These are phyloP conservation scores for Bothriochloa decipiens DNA, from an alignment of 176 grass and related monocot genomes.

Conservation along the genomic window DNA sequence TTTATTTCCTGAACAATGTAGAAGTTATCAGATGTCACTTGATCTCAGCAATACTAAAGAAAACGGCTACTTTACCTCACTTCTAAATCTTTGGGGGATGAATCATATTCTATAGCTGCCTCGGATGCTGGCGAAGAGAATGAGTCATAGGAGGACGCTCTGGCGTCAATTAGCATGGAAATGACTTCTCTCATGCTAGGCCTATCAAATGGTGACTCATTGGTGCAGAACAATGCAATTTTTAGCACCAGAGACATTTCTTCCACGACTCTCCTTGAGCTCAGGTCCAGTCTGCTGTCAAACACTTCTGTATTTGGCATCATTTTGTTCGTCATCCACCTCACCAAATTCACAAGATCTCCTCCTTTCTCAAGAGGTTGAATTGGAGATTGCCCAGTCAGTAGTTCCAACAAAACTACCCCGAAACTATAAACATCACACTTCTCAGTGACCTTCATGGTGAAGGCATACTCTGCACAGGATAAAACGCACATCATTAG, in stretches of 20 bases:
- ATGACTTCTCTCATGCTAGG: constrained; percentile 97
- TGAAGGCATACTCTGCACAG: constrained; percentile 93
- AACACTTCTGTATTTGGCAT: constrained; percentile 57
- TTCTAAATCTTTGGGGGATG: constrained; percentile 40
- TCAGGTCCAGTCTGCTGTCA: constrained; percentile 67
- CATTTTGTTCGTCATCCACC: constrained; percentile 55
- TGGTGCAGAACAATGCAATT: constrained; percentile 94
- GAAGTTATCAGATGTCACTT: not conserved
- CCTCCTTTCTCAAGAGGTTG: constrained; percentile 97
- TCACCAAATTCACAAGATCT: constrained; percentile 95
- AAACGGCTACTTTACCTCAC: constrained; percentile 29
- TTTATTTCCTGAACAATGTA: constrained; percentile 2
- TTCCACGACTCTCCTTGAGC: constrained; percentile 61
- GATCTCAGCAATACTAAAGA: not conserved
- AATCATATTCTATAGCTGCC: constrained; percentile 37
- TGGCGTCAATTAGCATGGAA: constrained; percentile 84
- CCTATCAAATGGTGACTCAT: constrained; percentile 79
- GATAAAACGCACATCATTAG: constrained; percentile 26
- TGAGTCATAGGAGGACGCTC: constrained; percentile 59
- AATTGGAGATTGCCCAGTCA: constrained; percentile 86
- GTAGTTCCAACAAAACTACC: constrained; percentile 85
- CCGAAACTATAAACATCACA: constrained; percentile 94
- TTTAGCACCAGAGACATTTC: constrained; percentile 88
- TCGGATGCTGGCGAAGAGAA: constrained; percentile 67
- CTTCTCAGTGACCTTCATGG: constrained; percentile 99